Conservation (phyloP, 2,329 filamentous ascomycete species). For the Hypoxylon sp. region DNA sequence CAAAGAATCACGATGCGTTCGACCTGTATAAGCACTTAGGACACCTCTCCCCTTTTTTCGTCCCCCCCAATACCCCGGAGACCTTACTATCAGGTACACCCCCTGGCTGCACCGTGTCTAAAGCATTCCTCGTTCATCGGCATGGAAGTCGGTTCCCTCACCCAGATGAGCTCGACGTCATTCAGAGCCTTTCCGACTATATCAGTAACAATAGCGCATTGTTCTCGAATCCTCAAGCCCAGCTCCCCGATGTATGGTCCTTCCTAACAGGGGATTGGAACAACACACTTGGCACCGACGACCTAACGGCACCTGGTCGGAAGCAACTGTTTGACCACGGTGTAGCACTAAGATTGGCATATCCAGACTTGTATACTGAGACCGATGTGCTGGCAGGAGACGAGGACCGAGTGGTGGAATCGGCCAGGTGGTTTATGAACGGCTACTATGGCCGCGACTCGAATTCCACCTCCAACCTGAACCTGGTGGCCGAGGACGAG, state of each 20-base stretch:
- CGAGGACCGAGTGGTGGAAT: conserved; percentile 43
- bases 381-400: conserved; percentile 39
- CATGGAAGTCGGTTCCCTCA: conserved; percentile 44
- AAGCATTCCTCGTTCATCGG: conserved; percentile 43
- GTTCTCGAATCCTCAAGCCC: conserved; percentile 34
- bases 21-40: conserved; percentile 42
- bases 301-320: conserved; percentile 39
- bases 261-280: conserved; percentile 41
- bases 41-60: conserved; percentile 43
- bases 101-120: conserved; percentile 41
- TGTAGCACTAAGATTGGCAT: conserved; percentile 34
- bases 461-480: conserved; percentile 36
- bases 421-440: conserved; percentile 44
- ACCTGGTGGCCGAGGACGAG: conserved; percentile 28
- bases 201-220: conserved; percentile 40
- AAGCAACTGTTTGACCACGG: conserved; percentile 46
- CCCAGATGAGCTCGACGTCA: conserved; percentile 36
- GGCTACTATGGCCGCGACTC: conserved; percentile 41
- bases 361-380: conserved; percentile 39
- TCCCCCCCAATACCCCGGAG: conserved; percentile 40
- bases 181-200: conserved; percentile 39
- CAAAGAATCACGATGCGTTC: conserved; percentile 16
- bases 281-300: conserved; percentile 37
- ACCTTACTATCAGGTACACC: conserved; percentile 38
- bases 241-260: conserved; percentile 33